phyloP scores from a whole-genome alignment of 768 basidiomycete genomes.

The Psilocybe cyanescens region DNA sequence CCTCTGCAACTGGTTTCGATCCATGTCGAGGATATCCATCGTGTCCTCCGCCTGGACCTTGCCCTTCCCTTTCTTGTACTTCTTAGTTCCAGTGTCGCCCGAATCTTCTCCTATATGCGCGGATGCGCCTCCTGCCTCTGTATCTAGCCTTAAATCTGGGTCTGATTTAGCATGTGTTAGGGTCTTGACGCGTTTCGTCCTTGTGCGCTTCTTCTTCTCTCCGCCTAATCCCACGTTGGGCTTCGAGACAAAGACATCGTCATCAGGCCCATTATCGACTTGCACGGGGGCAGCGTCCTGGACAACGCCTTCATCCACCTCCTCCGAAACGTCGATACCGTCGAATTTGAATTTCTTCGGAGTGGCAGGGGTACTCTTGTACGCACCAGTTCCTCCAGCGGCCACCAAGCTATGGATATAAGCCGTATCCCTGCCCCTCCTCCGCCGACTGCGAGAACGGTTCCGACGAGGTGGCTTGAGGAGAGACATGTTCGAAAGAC shows the following conservation, averaged over 20 bases:
- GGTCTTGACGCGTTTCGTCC: conserved; percentile 18
- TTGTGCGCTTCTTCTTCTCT: conserved; percentile 26
- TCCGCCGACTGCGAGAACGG: conserved; percentile 21
- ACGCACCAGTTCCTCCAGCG: conserved; percentile 15
- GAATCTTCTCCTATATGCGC: conserved; percentile 5
- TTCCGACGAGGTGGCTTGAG: conserved; percentile 26
- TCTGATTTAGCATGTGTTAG: conserved; percentile 19
- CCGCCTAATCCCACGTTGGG: conserved; percentile 3
- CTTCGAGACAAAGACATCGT: conserved; percentile 10
- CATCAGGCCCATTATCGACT: background rate
- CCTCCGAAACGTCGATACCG: conserved; percentile 8
- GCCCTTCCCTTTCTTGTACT: conserved; percentile 12
- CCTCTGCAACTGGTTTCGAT: conserved; percentile 15
- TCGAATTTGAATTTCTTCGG: conserved; percentile 14
- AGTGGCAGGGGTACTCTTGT: conserved; percentile 24
- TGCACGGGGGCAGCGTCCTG: background rate
- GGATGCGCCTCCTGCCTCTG: conserved; percentile 5
- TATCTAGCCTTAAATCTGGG: conserved; percentile 18
- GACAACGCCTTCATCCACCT: conserved; percentile 7
- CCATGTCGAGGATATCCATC: conserved; percentile 18
- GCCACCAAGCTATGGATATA: conserved; percentile 22
- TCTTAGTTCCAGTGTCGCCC: background rate
- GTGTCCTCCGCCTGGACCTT: conserved; percentile 7
- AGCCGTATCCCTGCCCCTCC: conserved; percentile 18
- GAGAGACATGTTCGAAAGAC: conserved; percentile 27